phyloP scores from a whole-genome alignment of 139 green algal species.

The Zygnema circumcarinatum region DNA sequence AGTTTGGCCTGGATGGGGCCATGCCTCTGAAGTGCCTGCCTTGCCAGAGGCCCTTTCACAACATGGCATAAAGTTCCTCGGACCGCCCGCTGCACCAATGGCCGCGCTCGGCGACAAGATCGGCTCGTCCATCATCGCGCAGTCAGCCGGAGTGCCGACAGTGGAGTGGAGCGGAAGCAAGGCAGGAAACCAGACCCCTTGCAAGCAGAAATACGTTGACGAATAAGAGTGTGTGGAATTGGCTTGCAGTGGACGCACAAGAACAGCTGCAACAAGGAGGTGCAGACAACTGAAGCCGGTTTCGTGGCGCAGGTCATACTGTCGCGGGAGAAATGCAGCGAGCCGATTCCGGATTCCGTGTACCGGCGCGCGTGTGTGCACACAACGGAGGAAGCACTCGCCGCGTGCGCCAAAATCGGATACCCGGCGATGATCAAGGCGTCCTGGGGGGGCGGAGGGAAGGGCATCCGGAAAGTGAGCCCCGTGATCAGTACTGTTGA shows the following conservation, averaged over 20 bases:
- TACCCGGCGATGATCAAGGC: conserved; percentile 98
- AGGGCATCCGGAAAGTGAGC: conserved; percentile 85
- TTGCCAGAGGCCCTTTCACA: conserved; percentile 77
- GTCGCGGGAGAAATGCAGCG: conserved; percentile 13
- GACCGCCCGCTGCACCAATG: conserved; percentile 80
- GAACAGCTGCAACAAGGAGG: too few relatives aligned
- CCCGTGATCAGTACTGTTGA: not conserved
- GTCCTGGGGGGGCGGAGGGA: conserved; percentile 93
- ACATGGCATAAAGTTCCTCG: conserved; percentile 86
- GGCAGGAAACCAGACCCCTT: not conserved
- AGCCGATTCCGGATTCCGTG: conserved; percentile 73
- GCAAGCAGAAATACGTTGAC: too few relatives aligned
- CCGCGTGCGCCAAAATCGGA: conserved; percentile 81
- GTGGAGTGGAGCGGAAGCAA: conserved; percentile 84
- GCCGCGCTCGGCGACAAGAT: conserved; percentile 95
- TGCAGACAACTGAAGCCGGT: too few relatives aligned
- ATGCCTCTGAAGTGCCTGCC: conserved; percentile 94
- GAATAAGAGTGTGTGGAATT: too few relatives aligned
- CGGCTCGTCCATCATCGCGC: conserved; percentile 91
- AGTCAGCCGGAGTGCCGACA: conserved; percentile 90
- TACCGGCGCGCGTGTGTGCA: conserved; percentile 67
- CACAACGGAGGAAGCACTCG: conserved; percentile 34
- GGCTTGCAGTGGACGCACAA: too few relatives aligned
- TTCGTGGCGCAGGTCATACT: conserved; percentile 31
- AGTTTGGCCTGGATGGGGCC: conserved; percentile 95